Conservation (phyloP, 805 yeast species). For the Crinitomyces ghanaensis region DNA sequence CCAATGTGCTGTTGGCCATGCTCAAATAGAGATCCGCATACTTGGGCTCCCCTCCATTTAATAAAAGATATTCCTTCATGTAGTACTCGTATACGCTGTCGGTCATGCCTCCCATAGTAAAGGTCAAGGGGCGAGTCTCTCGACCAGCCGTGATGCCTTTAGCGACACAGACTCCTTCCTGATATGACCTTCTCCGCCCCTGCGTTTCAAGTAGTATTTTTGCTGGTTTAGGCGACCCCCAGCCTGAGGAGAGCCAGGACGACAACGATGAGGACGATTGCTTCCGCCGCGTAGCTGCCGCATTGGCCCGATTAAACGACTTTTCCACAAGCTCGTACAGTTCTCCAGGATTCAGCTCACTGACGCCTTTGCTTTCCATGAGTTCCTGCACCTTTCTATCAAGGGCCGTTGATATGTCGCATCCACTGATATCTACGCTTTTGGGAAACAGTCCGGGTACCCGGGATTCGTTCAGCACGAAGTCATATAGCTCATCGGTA, state of each 20-base stretch:
- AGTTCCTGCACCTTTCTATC: background rate
- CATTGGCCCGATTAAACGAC: background rate
- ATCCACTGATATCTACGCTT: conserved; percentile 41
- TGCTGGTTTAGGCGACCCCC: too few species aligned
- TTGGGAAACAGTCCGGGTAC: conserved; percentile 36
- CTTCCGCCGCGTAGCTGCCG: background rate
- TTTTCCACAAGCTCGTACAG: background rate
- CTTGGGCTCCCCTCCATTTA: conserved; percentile 28
- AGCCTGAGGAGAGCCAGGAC: too few species aligned
- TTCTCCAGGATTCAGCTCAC: background rate
- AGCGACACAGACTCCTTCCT: background rate
- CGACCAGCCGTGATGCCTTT: background rate
- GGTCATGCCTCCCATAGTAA: conserved; percentile 32
- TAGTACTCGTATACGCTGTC: conserved; percentile 41
- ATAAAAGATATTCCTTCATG: conserved; percentile 36
- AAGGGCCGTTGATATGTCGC: conserved; percentile 21
- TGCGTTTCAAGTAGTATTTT: too few species aligned
- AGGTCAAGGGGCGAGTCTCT: conserved; percentile 9
- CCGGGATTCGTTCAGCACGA: conserved; percentile 22
- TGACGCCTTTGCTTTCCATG: background rate
- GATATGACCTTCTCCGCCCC: background rate
- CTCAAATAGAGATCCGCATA: conserved; percentile 26
- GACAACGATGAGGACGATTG: too few species aligned
- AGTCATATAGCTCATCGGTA: conserved; percentile 29
- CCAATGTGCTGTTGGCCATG: conserved; percentile 28